Base-by-base conservation (phyloP, 2,329 filamentous ascomycete species). In the Diaporthe nobilis region DNA sequence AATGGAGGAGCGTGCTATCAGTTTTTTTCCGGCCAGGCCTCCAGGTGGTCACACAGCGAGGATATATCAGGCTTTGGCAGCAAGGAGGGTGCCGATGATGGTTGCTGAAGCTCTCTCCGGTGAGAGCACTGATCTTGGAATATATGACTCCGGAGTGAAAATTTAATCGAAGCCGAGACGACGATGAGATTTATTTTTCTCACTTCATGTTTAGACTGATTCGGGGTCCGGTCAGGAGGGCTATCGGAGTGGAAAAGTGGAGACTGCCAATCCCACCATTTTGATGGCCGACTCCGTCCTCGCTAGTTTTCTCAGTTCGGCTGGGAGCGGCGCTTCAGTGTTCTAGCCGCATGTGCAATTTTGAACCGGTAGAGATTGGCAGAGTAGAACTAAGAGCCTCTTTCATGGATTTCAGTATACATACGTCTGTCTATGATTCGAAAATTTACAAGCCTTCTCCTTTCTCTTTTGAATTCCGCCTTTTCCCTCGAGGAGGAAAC, bases 1-100 rank as follows among this genome's bases (percentile, higher is more conserved):
- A 89, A 89, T 88, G 87, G 87, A 85, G 78, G 83, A 80, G 87
- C 86, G 81, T 89, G 87, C 87, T 86, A 85, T 82, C 81, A 85
- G 86, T 86, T 84, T 84, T 60, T 84, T 85, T 85, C 82, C 81
- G 83, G 82, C 77, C 75, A 25, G 57, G 42, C 65, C 61, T 25
- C 57, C 58, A 34, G 44, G 8, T 42, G 1, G 37, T 37, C 25
- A 44, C 28, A 55, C 7, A 25, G 20, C 13, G 39, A 55, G 3
- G n/a, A 8, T 55, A 10, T 55, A 31, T 55, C 44, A 51, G 57
- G 42, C 42, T n/a, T 28, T 22, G 31, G 17, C 58, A 34, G 13
- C 8, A 4, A 10, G 9, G 6, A 17, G 9, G 31, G 42, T 28
- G 28, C 28, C 28, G 28, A 17, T 28, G 3, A 37, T 28, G 22